Evolutionary conservation across 2,329 filamentous ascomycete species (phyloP), one percentile per base, ranked within the genome.

Genomic region (Colletotrichum higginsianum): DNA sequence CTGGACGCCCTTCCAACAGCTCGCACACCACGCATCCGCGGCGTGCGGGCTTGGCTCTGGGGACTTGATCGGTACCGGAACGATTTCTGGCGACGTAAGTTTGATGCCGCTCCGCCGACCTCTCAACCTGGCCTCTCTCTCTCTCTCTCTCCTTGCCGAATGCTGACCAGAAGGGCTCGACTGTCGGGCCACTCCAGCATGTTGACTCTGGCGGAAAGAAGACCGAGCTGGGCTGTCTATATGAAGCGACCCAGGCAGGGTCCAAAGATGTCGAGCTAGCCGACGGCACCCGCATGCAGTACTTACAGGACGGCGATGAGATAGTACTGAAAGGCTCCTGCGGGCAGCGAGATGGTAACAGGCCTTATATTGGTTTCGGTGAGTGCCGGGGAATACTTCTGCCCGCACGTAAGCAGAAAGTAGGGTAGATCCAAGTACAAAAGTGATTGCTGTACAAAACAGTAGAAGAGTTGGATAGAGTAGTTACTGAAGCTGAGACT

Each of bases 21-120:
- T 81, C 3, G 78, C 80, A 0, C 81, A 81, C 66, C 79, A 81
- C 57, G 81, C 79, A 1, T 74, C 77, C 55, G 79, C 79, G 72
- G 81, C 81, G 2, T 80, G 80, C 64, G 76, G 75, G 18, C 55
- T 84, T 40, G 76, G 77, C 40, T 80, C 80, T 0, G 83, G 83
- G 0, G 83, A 86, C 70, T 9, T 85, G 0, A 63, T 85, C 26
- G 84, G 78, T 0, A 84, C 83, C 0, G 84, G 84, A 0, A 85
- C 83, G n/a, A 50, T 50, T 8, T 50, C 47, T 16, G 18, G n/a
- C n/a, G 47, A 8, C 8, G 47, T 50, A n/a, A 44, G 42, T 44
- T 3, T 16, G n/a, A n/a, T 23, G 23, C 23, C 23, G 3, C 42
- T 16, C 12, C 47, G 47, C 18, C 6, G n/a, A 18, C 12, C 6